A percentile compares a stretch with the other conserved stretches of the same genome.
phyloP scores from a whole-genome alignment of 2,329 filamentous ascomycete species.

The Alternaria novae-zelandiae region DNA sequence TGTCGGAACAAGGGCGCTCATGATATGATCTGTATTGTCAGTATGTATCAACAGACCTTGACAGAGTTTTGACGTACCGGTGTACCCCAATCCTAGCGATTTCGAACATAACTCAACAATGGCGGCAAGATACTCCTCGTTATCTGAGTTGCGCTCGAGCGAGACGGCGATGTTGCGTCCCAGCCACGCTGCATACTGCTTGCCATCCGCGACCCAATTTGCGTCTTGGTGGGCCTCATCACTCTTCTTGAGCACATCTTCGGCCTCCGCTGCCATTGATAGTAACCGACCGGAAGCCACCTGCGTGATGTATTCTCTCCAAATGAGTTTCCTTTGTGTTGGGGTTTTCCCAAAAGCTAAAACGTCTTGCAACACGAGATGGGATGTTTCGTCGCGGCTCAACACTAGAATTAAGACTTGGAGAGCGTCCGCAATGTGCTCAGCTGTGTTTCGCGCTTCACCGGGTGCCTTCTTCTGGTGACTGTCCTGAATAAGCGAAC shows the following conservation, averaged over 20 bases:
- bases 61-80: conserved; percentile 52
- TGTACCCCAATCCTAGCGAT: conserved; percentile 73
- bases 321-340: conserved; percentile 60
- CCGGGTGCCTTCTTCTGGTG: conserved; percentile 44
- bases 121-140: conserved; percentile 42
- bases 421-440: conserved; percentile 51
- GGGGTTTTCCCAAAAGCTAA: conserved; percentile 47
- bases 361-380: conserved; percentile 56
- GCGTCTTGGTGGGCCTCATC: conserved; percentile 17
- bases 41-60: not conserved
- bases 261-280: conserved; percentile 65
- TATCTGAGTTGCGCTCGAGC: conserved; percentile 49
- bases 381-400: conserved; percentile 51
- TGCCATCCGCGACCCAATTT: conserved; percentile 70
- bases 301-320: conserved; percentile 68
- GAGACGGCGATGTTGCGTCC: conserved; percentile 65
- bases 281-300: conserved; percentile 67
- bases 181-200: conserved; percentile 73
- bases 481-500: conserved; percentile 59
- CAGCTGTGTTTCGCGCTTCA: conserved; percentile 36
- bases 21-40: conserved; percentile 28
- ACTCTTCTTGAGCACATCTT: conserved; percentile 54
- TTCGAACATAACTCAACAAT: conserved; percentile 60
- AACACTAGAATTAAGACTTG: conserved; percentile 53
- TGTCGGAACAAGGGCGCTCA: conserved; percentile 21